These are phyloP conservation scores for Fusarium sp. DNA, from an alignment of 2,329 filamentous ascomycete genomes.

Conservation along the genomic window DNA sequence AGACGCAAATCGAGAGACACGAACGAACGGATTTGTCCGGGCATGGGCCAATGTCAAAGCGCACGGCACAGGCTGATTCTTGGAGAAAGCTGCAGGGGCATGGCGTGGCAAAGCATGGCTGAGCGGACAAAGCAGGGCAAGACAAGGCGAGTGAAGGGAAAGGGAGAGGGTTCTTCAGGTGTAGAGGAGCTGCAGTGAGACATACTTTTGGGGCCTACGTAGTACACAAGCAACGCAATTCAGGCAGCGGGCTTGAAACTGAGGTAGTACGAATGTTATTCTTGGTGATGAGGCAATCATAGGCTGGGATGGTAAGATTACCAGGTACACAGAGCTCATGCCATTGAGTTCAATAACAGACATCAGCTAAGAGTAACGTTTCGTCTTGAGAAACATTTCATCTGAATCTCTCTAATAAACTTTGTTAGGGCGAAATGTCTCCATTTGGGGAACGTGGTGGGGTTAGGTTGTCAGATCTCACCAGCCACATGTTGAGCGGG, in stretches of 20 bases:
- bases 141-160: not conserved
- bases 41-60: slow-evolving; percentile 30
- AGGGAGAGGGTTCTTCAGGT: slow-evolving; percentile 3
- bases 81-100: slow-evolving; percentile 27
- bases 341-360: not conserved
- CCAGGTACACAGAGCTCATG: not conserved
- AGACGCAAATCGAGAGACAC: slow-evolving; percentile 7
- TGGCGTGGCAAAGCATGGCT: slow-evolving; percentile 2
- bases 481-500: slow-evolving; percentile 39
- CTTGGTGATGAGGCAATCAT: not conserved
- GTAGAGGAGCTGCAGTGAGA: slow-evolving; percentile 18
- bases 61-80: slow-evolving; percentile 33
- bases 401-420: not conserved
- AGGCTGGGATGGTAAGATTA: not conserved
- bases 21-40: not conserved
- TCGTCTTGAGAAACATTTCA: not conserved
- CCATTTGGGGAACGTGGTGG: slow-evolving; percentile 11
- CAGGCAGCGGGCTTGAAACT: slow-evolving; percentile 11
- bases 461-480: slow-evolving; percentile 31
- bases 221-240: not conserved
- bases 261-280: not conserved
- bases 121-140: not conserved
- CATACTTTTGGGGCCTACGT: slow-evolving; percentile 4
- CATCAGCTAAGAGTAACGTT: not conserved
- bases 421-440: not conserved